Evolutionary conservation across 1,284 basidiomycete species (phyloP).

Genomic region (Ustilago cynodontis): DNA sequence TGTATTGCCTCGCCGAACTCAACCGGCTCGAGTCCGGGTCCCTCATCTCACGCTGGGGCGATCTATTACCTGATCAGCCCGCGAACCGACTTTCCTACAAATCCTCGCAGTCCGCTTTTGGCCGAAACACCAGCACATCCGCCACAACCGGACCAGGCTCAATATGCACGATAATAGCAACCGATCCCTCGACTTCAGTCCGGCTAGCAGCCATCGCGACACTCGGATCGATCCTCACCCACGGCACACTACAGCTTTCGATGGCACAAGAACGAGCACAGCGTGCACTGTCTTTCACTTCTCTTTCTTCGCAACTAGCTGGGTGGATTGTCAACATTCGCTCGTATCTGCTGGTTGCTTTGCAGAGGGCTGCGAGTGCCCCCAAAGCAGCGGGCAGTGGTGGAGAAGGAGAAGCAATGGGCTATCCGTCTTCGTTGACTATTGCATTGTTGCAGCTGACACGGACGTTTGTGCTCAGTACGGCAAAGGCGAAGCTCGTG

Average conservation of each 20-base stretch:
- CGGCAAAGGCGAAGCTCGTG: conserved; percentile 26
- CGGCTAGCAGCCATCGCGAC: conserved; percentile 31
- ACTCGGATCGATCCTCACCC: conserved; percentile 24
- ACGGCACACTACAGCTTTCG: conserved; percentile 30
- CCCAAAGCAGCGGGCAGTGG: conserved; percentile 11
- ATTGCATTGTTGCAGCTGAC: conserved; percentile 32
- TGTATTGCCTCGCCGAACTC: conserved; percentile 37
- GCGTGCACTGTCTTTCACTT: conserved; percentile 38
- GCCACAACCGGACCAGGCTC: conserved; percentile 2
- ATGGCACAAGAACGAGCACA: conserved; percentile 42
- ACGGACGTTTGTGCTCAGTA: conserved; percentile 20
- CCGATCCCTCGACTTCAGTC: conserved; percentile 27
- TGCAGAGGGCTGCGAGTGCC: conserved; percentile 21
- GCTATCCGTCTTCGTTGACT: conserved; percentile 15
- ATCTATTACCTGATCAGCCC: conserved; percentile 30
- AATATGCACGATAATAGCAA: conserved; percentile 30
- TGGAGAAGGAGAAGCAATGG: not conserved
- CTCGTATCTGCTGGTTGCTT: conserved; percentile 21
- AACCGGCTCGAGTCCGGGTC: conserved; percentile 24
- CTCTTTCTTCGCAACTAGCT: conserved; percentile 41
- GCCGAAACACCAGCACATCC: not conserved
- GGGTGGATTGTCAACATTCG: conserved; percentile 42
- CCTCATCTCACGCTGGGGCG: conserved; percentile 24
- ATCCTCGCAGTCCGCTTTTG: not conserved
- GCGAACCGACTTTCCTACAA: not conserved